These are phyloP conservation scores for Wickerhamomyces sydowiorum DNA, from an alignment of 805 yeast genomes.

Conservation along the genomic window DNA sequence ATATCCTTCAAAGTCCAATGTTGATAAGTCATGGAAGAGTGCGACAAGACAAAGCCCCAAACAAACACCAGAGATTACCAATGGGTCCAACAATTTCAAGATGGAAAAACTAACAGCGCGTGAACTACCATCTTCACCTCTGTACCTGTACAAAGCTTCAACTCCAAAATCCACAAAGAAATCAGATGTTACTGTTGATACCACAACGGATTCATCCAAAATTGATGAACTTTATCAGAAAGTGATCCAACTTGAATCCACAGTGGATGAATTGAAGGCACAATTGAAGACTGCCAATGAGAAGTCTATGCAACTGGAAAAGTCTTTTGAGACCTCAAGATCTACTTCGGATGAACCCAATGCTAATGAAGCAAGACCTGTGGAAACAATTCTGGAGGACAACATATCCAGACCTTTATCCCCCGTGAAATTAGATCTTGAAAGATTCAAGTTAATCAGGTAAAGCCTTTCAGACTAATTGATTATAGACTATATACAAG, in stretches of 20 bases:
- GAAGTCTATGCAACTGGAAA: background rate
- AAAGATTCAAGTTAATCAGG: slow-evolving; percentile 14
- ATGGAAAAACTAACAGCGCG: background rate
- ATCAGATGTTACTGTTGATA: background rate
- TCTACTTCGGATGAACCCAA: background rate
- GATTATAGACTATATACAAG: background rate
- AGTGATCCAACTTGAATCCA: background rate
- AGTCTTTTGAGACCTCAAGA: background rate
- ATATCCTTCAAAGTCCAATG: background rate
- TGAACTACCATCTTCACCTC: slow-evolving; percentile 3
- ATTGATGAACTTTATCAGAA: background rate
- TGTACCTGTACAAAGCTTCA: background rate
- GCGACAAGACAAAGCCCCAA: background rate
- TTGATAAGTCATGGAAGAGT: background rate
- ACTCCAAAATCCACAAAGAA: background rate
- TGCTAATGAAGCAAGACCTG: background rate
- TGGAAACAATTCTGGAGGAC: background rate
- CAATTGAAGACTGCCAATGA: background rate
- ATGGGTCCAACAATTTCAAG: background rate
- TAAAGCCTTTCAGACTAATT: slow-evolving; percentile 1
- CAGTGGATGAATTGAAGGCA: background rate
- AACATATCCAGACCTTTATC: slow-evolving; percentile 9
- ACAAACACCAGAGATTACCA: no score
- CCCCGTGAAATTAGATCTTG: slow-evolving; percentile 18
- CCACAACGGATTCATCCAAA: background rate